Evolutionary conservation across 2,329 filamentous ascomycete genomes (phyloP).

Genomic region (Penicillium glabrum): DNA sequence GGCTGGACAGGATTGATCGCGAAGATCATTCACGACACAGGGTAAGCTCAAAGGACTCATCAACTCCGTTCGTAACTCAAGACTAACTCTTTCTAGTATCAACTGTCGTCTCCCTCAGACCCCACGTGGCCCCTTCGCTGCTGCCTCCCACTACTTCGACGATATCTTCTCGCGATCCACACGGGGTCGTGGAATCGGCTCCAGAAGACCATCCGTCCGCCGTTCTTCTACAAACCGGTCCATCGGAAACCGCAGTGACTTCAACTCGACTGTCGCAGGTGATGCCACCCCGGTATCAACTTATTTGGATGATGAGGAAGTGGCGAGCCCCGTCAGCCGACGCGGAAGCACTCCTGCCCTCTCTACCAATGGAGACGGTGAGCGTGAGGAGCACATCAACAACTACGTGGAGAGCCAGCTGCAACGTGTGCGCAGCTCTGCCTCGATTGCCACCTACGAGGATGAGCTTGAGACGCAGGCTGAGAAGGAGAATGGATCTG

Average conservation of each 20-base stretch:
- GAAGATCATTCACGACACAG: conserved; percentile 96
- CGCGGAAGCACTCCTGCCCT: conserved; percentile 36
- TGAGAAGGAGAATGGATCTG: conserved; percentile 39
- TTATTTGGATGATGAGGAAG: conserved; percentile 36
- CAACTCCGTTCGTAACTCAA: background rate
- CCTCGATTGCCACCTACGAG: conserved; percentile 51
- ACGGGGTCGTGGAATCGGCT: conserved; percentile 44
- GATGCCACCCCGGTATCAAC: conserved; percentile 32
- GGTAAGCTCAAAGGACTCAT: conserved; percentile 58
- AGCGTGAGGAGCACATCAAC: conserved; percentile 66
- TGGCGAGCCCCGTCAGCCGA: conserved; percentile 30
- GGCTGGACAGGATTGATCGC: conserved; percentile 96
- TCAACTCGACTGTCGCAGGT: conserved; percentile 49
- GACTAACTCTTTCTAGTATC: conserved; percentile 54
- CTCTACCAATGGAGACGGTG: conserved; percentile 44
- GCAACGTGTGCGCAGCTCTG: conserved; percentile 65
- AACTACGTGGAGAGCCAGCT: conserved; percentile 82
- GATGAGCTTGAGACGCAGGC: conserved; percentile 64
- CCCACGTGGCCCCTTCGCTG: conserved; percentile 78
- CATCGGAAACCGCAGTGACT: conserved; percentile 82
- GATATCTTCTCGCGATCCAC: conserved; percentile 69
- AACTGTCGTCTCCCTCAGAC: conserved; percentile 91
- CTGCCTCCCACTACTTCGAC: conserved; percentile 92
- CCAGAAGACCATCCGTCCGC: conserved; percentile 59
- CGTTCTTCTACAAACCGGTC: conserved; percentile 80